Evolutionary conservation across 1,284 basidiomycete species (phyloP).

Genomic region (Ustilago esculenta): DNA sequence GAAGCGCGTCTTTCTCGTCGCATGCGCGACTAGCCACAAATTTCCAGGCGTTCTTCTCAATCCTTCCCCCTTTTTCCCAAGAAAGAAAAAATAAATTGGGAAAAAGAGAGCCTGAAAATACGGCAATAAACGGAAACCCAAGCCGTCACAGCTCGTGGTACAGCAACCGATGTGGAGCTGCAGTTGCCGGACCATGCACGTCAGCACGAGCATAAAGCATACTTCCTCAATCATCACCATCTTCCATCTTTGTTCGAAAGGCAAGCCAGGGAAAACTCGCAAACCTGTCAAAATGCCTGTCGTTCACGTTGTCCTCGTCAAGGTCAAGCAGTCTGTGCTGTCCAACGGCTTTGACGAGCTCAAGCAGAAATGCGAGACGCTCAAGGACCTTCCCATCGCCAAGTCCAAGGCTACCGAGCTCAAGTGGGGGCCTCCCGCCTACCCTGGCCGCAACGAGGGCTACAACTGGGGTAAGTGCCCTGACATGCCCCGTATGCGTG

Average conservation of each 20-base stretch:
- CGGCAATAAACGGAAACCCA: not conserved
- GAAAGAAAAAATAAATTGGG: too few species aligned
- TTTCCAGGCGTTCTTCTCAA: not conserved
- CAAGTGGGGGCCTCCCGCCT: conserved; percentile 57
- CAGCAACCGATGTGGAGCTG: conserved; percentile 13
- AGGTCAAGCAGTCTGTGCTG: conserved; percentile 58
- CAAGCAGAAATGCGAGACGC: conserved; percentile 52
- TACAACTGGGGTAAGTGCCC: conserved; percentile 54
- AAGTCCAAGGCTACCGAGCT: conserved; percentile 48
- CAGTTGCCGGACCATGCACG: conserved; percentile 13
- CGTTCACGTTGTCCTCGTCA: conserved; percentile 60
- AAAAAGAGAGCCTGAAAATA: not conserved
- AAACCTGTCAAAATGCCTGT: conserved; percentile 36
- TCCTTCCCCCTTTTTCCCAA: too few species aligned
- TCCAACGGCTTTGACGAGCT: conserved; percentile 60
- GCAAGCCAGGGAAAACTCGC: too few species aligned
- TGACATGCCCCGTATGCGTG: too few species aligned
- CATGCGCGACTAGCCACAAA: not conserved
- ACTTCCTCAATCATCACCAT: too few species aligned
- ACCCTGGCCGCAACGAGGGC: conserved; percentile 53
- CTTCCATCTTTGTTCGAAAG: too few species aligned
- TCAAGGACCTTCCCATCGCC: conserved; percentile 51
- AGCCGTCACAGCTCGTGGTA: too few species aligned
- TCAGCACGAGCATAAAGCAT: too few species aligned
- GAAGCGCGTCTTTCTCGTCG: conserved; percentile 7